A percentile compares a stretch with the other conserved stretches of the same genome.
phyloP scores from a whole-genome alignment of 805 yeast genomes.

The Nakazawaea wyomingensis region DNA sequence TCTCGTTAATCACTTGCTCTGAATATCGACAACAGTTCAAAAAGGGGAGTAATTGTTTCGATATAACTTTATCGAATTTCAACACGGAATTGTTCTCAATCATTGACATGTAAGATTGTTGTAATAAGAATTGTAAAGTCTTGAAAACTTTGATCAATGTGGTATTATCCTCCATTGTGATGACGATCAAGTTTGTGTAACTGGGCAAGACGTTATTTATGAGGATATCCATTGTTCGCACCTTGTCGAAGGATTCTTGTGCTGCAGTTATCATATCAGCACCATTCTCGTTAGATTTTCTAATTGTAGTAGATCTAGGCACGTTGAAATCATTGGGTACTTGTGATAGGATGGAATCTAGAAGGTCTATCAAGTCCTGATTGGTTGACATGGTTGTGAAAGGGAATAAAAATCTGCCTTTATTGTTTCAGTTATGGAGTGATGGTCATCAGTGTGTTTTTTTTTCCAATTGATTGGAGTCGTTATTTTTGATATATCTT shows the following conservation, averaged over 20 bases:
- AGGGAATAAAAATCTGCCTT: no score
- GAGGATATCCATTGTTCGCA: conserved; percentile 25
- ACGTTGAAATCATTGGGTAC: not conserved
- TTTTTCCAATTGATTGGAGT: no score
- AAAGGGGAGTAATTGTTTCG: conserved; percentile 4
- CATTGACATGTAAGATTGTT: conserved; percentile 21
- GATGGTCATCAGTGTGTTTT: not conserved
- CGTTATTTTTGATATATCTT: no score
- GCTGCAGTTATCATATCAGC: not conserved
- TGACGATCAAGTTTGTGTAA: conserved; percentile 14
- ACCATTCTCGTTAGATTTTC: not conserved
- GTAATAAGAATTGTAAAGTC: conserved; percentile 20
- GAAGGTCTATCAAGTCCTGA: conserved; percentile 9
- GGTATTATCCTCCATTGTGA: conserved; percentile 15
- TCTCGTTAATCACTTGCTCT: conserved; percentile 3
- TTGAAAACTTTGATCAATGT: conserved; percentile 24
- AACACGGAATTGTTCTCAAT: conserved; percentile 20
- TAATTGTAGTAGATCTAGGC: not conserved
- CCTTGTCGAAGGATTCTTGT: conserved; percentile 18
- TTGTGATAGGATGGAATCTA: conserved; percentile 13
- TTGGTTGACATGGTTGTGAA: conserved; percentile 7
- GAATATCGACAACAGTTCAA: not conserved
- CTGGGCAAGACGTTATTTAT: conserved; percentile 24
- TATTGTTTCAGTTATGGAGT: no score
- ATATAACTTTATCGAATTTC: conserved; percentile 7